phyloP scores from a whole-genome alignment of 371 early-diverging fungal genomes.

The Mortierella sp. region DNA sequence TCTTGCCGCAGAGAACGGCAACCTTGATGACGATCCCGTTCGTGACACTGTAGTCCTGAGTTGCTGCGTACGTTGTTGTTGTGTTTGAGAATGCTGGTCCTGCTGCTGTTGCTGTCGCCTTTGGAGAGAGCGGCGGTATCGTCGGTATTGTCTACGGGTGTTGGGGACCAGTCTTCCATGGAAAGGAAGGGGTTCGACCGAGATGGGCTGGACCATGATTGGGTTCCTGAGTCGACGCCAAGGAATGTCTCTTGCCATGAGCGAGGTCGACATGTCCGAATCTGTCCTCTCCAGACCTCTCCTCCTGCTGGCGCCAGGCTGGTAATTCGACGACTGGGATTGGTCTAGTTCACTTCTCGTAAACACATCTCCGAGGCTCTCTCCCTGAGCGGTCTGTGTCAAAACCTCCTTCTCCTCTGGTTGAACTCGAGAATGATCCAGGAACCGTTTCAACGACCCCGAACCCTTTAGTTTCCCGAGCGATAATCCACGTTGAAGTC shows the following conservation, averaged over 20 bases:
- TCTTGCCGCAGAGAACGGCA: background rate
- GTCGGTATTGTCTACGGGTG: slow-evolving; percentile 24
- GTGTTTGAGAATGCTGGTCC: background rate
- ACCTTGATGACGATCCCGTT: background rate
- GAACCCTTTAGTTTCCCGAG: slow-evolving; percentile 11
- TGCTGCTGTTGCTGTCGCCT: slow-evolving; percentile 14
- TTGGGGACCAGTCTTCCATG: slow-evolving; percentile 48
- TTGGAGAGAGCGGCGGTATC: slow-evolving; percentile 29
- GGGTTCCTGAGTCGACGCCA: slow-evolving; percentile 29
- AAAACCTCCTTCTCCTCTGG: slow-evolving; percentile 25
- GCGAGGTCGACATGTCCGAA: background rate
- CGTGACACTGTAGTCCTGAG: background rate
- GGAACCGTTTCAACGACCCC: slow-evolving; percentile 12
- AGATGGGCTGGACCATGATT: slow-evolving; percentile 44
- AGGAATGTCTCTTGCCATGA: background rate
- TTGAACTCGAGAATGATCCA: background rate
- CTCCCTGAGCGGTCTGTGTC: background rate
- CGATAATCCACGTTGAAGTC: slow-evolving; percentile 34
- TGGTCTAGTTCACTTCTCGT: background rate
- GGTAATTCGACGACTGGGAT: background rate
- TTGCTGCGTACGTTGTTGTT: background rate
- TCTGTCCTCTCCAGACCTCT: background rate
- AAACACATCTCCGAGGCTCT: background rate
- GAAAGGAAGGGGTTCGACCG: slow-evolving; percentile 47
- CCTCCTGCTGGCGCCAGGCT: no score